These are phyloP conservation scores for Simplicillium aogashimaense DNA, from an alignment of 2,329 filamentous ascomycete genomes.

Conservation along the genomic window DNA sequence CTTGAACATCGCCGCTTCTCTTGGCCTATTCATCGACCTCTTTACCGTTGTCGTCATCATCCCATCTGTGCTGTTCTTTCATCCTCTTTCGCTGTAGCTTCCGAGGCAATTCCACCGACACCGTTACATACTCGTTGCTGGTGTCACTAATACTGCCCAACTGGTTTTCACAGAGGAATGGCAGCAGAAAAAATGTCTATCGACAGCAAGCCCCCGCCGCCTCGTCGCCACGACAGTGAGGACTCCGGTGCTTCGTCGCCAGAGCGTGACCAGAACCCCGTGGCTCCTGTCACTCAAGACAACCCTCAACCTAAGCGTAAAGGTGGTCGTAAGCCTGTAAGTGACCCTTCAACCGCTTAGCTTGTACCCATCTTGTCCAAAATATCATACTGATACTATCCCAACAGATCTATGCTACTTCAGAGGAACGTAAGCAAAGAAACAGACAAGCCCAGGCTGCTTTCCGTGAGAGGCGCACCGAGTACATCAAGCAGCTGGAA, in stretches of 20 bases:
- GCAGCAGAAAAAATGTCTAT: slow-evolving; percentile 62
- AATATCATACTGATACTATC: slow-evolving; percentile 43
- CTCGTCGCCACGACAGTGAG: slow-evolving; percentile 43
- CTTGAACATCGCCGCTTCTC: too few species aligned
- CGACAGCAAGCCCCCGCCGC: slow-evolving; percentile 41
- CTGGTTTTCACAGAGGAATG: slow-evolving; percentile 15
- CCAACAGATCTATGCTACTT: slow-evolving; percentile 88
- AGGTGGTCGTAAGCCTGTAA: slow-evolving; percentile 92
- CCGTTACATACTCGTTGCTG: too few species aligned
- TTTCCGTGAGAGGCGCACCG: slow-evolving; percentile 90
- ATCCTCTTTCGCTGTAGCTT: too few species aligned
- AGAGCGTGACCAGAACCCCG: slow-evolving; percentile 38
- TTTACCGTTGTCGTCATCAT: too few species aligned
- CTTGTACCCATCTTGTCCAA: slow-evolving; percentile 41
- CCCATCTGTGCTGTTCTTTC: too few species aligned
- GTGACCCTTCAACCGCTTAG: slow-evolving; percentile 25
- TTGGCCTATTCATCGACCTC: too few species aligned
- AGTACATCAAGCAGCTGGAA: slow-evolving; percentile 99
- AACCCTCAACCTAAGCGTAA: slow-evolving; percentile 78
- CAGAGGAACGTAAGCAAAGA: slow-evolving; percentile 94
- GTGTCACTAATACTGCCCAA: too few species aligned
- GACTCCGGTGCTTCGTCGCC: slow-evolving; percentile 52
- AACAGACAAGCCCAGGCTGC: slow-evolving; percentile 96
- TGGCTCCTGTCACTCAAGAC: slow-evolving; percentile 32
- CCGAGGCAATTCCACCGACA: too few species aligned